A percentile compares a stretch with the other conserved stretches of the same genome.
phyloP scores from a whole-genome alignment of 1,284 basidiomycete species.

The Fomes fomentarius region DNA sequence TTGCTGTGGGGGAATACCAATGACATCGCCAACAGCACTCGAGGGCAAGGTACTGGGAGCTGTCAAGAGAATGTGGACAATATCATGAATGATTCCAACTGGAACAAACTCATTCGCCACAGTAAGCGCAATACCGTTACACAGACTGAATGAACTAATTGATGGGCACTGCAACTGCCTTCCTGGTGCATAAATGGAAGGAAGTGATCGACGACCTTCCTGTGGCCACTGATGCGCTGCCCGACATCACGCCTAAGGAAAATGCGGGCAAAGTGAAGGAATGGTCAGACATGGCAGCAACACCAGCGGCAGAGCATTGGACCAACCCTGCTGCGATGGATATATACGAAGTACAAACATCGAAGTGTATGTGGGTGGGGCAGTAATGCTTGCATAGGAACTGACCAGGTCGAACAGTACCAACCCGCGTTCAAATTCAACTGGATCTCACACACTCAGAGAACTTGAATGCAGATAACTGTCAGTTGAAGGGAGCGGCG shows the following conservation, averaged over 20 bases:
- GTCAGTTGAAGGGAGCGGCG: neutral
- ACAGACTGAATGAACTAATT: too few species aligned
- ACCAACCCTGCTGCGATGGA: neutral
- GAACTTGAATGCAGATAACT: neutral
- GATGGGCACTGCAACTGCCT: neutral
- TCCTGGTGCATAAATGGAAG: neutral
- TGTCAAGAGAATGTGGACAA: constrained; percentile 26
- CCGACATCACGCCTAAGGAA: neutral
- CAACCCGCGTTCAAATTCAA: neutral
- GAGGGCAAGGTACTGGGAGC: constrained; percentile 18
- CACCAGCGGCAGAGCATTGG: neutral
- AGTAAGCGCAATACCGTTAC: too few species aligned
- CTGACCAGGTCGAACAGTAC: neutral
- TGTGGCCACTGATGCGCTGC: neutral
- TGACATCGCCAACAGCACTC: constrained; percentile 15
- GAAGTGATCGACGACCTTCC: neutral
- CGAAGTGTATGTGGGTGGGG: neutral
- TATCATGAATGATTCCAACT: constrained; percentile 29
- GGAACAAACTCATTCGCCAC: constrained; percentile 18
- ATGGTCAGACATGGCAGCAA: neutral
- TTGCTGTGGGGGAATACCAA: constrained; percentile 26
- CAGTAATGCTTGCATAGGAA: neutral
- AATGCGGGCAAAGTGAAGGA: neutral
- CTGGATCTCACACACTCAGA: neutral
- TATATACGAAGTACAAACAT: neutral